phyloP scores from a whole-genome alignment of 495 filamentous ascomycete species.

The Tuber aestivum region DNA sequence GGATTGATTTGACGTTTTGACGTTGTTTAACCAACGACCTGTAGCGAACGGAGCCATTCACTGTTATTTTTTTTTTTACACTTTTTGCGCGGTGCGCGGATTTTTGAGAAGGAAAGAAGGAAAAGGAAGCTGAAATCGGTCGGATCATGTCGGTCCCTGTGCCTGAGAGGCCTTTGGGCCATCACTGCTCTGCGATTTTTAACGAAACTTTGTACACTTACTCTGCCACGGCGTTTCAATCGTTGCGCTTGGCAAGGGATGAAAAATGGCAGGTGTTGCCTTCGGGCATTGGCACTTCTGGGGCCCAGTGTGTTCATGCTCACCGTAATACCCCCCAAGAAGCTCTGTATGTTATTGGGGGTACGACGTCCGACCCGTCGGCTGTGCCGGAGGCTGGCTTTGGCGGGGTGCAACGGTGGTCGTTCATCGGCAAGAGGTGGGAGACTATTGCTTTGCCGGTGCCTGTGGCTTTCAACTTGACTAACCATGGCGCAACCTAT shows the following conservation, averaged over 20 bases:
- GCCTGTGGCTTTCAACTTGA: constrained; percentile 57
- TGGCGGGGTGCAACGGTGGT: constrained; percentile 75
- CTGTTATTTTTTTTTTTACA: neutral
- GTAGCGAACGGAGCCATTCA: neutral
- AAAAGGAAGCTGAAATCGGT: neutral
- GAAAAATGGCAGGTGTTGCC: constrained; percentile 63
- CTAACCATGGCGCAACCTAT: constrained; percentile 66
- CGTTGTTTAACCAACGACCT: neutral
- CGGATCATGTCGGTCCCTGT: constrained; percentile 26
- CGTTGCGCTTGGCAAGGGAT: constrained; percentile 60
- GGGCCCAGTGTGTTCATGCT: constrained; percentile 70
- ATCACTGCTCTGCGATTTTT: constrained; percentile 68
- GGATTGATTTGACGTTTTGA: neutral
- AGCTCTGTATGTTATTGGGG: constrained; percentile 80
- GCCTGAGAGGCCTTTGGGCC: constrained; percentile 31
- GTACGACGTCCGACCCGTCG: constrained; percentile 46
- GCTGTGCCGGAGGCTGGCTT: constrained; percentile 53
- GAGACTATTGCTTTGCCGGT: constrained; percentile 54
- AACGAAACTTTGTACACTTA: constrained; percentile 83
- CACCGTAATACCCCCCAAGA: constrained; percentile 53
- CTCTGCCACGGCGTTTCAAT: constrained; percentile 67
- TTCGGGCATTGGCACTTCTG: constrained; percentile 61
- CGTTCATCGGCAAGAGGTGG: constrained; percentile 72
- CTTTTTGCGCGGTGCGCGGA: constrained; percentile 18
- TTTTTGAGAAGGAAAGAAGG: constrained; percentile 6